A percentile compares a stretch with the other conserved stretches of the same genome.
These are phyloP conservation scores for Nakazawaea siamensis DNA, from an alignment of 805 yeast species.

Conservation along the genomic window DNA sequence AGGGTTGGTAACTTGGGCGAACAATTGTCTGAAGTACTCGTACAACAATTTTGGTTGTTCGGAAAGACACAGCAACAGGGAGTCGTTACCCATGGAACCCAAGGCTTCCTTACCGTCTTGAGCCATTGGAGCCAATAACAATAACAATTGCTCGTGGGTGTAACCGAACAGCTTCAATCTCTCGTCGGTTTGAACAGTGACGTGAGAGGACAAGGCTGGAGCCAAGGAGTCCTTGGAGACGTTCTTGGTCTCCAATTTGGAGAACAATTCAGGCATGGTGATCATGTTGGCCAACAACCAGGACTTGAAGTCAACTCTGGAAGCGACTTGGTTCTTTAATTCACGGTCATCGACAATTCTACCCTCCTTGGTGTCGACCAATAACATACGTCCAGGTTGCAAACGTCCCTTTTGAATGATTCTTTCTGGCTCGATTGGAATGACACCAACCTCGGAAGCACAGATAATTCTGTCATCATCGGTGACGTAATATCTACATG, in stretches of 20 bases:
- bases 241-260: slow-evolving; percentile 43
- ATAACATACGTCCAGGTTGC: slow-evolving; percentile 92
- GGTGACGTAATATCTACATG: slow-evolving; percentile 95
- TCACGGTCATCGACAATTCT: slow-evolving; percentile 89
- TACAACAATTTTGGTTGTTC: slow-evolving; percentile 86
- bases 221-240: slow-evolving; percentile 18
- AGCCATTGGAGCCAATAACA: slow-evolving; percentile 91
- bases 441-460: slow-evolving; percentile 97
- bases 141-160: slow-evolving; percentile 84
- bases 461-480: slow-evolving; percentile 93
- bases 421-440: slow-evolving; percentile 76
- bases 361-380: slow-evolving; percentile 91
- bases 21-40: slow-evolving; percentile 92
- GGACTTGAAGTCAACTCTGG: slow-evolving; percentile 83
- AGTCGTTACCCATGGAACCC: slow-evolving; percentile 98
- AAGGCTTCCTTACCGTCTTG: slow-evolving; percentile 84
- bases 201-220: slow-evolving; percentile 19
- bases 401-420: slow-evolving; percentile 88
- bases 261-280: slow-evolving; percentile 66
- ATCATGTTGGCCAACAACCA: slow-evolving; percentile 88
- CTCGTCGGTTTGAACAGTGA: slow-evolving; percentile 70
- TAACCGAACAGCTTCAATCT: slow-evolving; percentile 83
- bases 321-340: slow-evolving; percentile 71
- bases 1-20: slow-evolving; percentile 98
- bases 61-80: slow-evolving; percentile 89